These are phyloP conservation scores for Geotrichum europaeum DNA, from an alignment of 1,139 yeast species.

Conservation along the genomic window DNA sequence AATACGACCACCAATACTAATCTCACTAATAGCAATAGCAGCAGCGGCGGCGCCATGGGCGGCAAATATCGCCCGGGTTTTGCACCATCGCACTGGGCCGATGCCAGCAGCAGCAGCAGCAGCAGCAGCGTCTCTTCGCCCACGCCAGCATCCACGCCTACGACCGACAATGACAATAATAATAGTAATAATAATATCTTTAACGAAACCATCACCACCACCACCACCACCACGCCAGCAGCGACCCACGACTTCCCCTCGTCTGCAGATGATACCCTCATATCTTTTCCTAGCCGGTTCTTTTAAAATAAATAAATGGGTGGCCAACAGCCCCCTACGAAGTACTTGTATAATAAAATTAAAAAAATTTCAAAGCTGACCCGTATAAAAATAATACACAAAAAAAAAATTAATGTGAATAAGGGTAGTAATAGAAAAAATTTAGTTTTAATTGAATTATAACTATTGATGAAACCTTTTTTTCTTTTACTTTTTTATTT, in stretches of 20 bases:
- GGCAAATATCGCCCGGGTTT: slow-evolving; percentile 18
- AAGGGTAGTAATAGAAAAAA: too few relatives aligned
- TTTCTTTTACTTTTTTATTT: too few relatives aligned
- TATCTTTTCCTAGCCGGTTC: not conserved
- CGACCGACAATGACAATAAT: not conserved
- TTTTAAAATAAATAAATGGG: not conserved
- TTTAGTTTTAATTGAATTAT: not conserved
- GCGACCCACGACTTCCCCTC: not conserved
- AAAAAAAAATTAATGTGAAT: too few relatives aligned
- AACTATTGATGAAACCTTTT: not conserved
- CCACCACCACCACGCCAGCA: not conserved
- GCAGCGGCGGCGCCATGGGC: slow-evolving; percentile 2
- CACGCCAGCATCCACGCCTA: not conserved
- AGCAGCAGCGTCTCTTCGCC: not conserved
- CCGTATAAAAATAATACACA: too few relatives aligned
- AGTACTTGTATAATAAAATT: too few relatives aligned
- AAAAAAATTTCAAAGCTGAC: too few relatives aligned
- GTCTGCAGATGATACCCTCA: not conserved
- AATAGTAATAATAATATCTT: not conserved
- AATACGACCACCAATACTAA: not conserved
- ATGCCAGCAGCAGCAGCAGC: not conserved
- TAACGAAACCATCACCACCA: not conserved
- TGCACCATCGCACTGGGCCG: slow-evolving; percentile 16
- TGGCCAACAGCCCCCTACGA: too few relatives aligned
- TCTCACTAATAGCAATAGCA: too few relatives aligned